Evolutionary conservation across 768 basidiomycete genomes (phyloP), one percentile per base, ranked within the genome.

Genomic region (Lyophyllum semitale): DNA sequence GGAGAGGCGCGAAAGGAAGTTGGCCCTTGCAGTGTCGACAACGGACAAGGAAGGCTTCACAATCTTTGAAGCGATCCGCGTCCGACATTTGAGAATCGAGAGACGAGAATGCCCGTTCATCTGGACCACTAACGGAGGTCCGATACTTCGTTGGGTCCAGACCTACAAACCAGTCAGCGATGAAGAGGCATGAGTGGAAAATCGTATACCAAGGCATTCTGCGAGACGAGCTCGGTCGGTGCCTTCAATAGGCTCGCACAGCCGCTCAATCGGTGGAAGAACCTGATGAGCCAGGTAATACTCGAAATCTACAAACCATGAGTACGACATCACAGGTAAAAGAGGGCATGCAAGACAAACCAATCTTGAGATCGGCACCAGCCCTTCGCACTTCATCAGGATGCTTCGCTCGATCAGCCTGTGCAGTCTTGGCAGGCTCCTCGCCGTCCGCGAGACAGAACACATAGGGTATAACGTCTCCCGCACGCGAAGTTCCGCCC

Each of bases 221-320:
- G 97, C 97, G 20, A 99, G 75, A 32, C 95, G 83, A 7, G 95
- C 77, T 25, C 92, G 83, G 63, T 98, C 96, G 0, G 95, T 98
- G 7, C 95, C 96, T 62, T 97, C 93, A 42, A 99, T 98, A 1
- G 92, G 89, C 40, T 97, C 97, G 67, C 97, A 99, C 46, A 99
- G 73, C 60, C 97, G 88, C 66, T 97, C 92, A 53, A 98, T 87
- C 0, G 97, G 95, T 3, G 97, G 97, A 3, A 99, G 75, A 29
- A 99, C 84, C 72, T 99, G 97, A 25, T 92, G 84, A 4, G 89
- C 84, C 8, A 99, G 77, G 69, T 98, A 99, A 69, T 91, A 84
- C 59, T 97, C 92, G 67, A 87, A 93, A 70, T 98, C 97, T 95
- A 60, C 7, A 41, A 35, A 37, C 50, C 32, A 45, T 49, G 35